phyloP scores from a whole-genome alignment of 371 early-diverging fungal species.

The Entomophthora muscae region DNA sequence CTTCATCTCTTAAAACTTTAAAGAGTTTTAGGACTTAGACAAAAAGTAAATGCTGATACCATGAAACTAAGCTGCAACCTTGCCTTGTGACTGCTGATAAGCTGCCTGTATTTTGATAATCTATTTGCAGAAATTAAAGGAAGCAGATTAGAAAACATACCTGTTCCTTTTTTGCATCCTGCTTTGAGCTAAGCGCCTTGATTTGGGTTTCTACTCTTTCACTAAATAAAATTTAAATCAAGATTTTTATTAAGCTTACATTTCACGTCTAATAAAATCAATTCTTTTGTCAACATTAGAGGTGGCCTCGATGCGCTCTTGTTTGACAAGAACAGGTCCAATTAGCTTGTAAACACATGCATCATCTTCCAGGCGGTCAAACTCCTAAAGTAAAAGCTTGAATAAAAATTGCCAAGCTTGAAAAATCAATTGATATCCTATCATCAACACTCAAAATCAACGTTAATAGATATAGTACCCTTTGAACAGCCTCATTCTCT shows the following conservation, averaged over 20 bases:
- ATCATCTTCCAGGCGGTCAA: slow-evolving; percentile 55
- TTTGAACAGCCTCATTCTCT: slow-evolving; percentile 83
- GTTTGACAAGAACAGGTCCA: slow-evolving; percentile 88
- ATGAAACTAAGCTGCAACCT: too few species aligned
- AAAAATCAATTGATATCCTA: too few species aligned
- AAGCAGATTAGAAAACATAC: too few species aligned
- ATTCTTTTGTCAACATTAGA: slow-evolving; percentile 85
- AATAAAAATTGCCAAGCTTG: too few species aligned
- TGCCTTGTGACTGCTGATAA: too few species aligned
- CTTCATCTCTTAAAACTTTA: too few species aligned
- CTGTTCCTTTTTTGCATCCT: slow-evolving; percentile 64
- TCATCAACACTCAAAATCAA: too few species aligned
- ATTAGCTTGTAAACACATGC: slow-evolving; percentile 83
- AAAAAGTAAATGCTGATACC: too few species aligned
- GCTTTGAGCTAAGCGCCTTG: slow-evolving; percentile 51
- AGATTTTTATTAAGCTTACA: slow-evolving; percentile 50
- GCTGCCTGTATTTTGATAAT: too few species aligned
- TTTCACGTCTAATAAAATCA: slow-evolving; percentile 73
- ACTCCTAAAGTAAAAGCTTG: slow-evolving; percentile 41
- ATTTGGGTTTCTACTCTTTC: slow-evolving; percentile 67
- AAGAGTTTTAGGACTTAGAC: too few species aligned
- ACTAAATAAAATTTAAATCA: slow-evolving; percentile 23
- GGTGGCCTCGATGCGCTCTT: slow-evolving; percentile 69
- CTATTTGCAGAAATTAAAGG: too few species aligned
- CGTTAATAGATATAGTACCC: slow-evolving; percentile 20